Conservation (phyloP, 176 grass and related monocot species). For the Carex myosuroides region DNA sequence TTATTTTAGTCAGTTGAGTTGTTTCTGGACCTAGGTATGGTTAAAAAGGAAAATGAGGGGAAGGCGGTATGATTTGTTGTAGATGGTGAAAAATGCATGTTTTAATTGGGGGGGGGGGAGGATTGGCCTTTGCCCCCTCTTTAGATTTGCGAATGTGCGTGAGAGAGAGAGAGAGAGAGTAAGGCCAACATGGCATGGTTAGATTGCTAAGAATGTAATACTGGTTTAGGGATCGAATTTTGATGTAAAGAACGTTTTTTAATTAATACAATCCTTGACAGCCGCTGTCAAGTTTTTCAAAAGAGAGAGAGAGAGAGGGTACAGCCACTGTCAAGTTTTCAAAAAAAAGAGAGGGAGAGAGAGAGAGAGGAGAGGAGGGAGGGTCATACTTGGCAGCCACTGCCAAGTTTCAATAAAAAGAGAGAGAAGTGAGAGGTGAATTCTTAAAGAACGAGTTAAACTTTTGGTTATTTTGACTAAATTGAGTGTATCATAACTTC, state of each 20-base stretch:
- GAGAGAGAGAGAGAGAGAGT: too few relatives aligned
- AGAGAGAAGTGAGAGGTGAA: not conserved
- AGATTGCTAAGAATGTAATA: too few relatives aligned
- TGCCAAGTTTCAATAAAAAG: not conserved
- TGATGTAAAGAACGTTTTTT: too few relatives aligned
- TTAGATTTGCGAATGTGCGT: not conserved
- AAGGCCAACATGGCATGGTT: too few relatives aligned
- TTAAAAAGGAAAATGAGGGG: not conserved
- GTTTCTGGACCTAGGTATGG: not conserved
- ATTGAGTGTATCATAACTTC: not conserved
- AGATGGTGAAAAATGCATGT: not conserved
- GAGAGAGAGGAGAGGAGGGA: too few relatives aligned
- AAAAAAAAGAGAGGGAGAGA: not conserved
- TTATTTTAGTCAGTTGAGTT: constrained; percentile 1
- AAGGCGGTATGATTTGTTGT: not conserved
- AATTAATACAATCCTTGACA: too few relatives aligned
- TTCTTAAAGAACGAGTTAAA: not conserved
- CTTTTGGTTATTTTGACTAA: not conserved
- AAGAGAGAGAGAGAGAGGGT: not conserved
- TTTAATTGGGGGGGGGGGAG: not conserved
- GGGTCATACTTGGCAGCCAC: too few relatives aligned
- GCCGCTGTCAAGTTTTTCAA: too few relatives aligned
- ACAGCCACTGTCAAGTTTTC: too few relatives aligned
- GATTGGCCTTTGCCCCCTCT: not conserved
- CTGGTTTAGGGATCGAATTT: too few relatives aligned